Evolutionary conservation across 2,329 filamentous ascomycete genomes (phyloP), one percentile per base, ranked within the genome.

Genomic region (Neoarthrinium moseri): DNA sequence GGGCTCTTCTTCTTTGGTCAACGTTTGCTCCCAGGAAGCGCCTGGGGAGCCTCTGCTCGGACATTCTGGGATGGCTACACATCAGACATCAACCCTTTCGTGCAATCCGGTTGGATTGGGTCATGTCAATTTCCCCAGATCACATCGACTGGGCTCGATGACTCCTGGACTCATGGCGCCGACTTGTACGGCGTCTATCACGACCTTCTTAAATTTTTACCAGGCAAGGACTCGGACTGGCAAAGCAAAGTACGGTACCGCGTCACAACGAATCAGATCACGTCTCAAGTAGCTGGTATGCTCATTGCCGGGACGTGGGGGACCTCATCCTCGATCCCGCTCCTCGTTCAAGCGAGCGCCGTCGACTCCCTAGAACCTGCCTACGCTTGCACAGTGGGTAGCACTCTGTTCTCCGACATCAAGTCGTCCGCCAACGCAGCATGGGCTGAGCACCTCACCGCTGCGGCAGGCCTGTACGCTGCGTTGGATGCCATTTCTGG

Each of bases 81-180:
- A 11, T 82, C 78, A 4, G 56, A 76, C 0, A 69, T 77, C 15
- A 92, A 91, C 59, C 86, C 87, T 0, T 86, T 89, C 57, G 61
- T 73, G 3, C 77, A 81, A 0, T 60, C 73, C 1, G 87, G 87
- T 3, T 91, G 87, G 72, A 76, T 81, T 32, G 87, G 87, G 2
- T 83, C 80, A 11, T 94, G 89, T 55, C 83, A 87, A 55, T 94
- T 92, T 61, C 89, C 89, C 0, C 89, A 94, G 63, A 87, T 94
- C 56, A 91, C 87, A 0, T 68, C 77, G 1, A 76, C 69, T 15
- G 89, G 89, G 0, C 73, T 94, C 1, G 79, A 84, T 38, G 89
- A 94, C 65, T 86, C 85, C 12, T 86, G 80, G 72, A 77, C 84
- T 51, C 89, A 94, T 63, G 89, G 89, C 8, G 73, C 71, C n/a